Evolutionary conservation across 2,329 filamentous ascomycete genomes (phyloP), one percentile per base, ranked within the genome.

Genomic region (Camptophora hylomeconis): DNA sequence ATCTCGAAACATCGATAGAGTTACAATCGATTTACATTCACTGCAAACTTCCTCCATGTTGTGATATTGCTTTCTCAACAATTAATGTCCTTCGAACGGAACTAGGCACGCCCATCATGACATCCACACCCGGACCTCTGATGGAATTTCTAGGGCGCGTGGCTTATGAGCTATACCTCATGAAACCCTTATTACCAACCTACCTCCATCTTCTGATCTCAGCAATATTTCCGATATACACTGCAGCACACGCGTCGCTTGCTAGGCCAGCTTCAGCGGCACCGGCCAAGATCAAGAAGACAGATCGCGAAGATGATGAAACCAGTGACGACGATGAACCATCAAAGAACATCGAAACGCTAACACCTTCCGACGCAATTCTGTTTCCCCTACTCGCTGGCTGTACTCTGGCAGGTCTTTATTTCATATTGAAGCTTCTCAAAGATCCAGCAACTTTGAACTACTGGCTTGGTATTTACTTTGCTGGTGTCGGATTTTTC

Each of bases 391-490:
- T 94, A 17, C 61, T 84, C 31, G 86, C 84, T 5, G 82, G 75
- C 2, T 47, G 63, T 7, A 72, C 77, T 1, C 69, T 95, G 6
- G 66, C 74, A 22, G 73, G 73, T 4, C 63, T 95, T 8, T 95
- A 95, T 59, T 76, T 86, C 45, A 63, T 93, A 35, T 83, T 95
- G 49, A 83, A 92, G 51, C 89, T 78, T 69, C 69, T 94, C 31
- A 65, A 87, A 40, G 81, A 93, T 46, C 76, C 84, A 1, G 65
- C 74, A 7, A 60, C 92, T 13, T 57, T 95, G 45, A 94, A 87
- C 59, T 80, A 77, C 53, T 69, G 92, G 20, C 60, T 95, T 13
- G 76, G 80, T 20, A 73, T 69, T 47, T 94, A 95, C 60, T 86
- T 93, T 56, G 80, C 80, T 3, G 53, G 72, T 33, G 73, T 87